Evolutionary conservation across 441 rosid genomes (phyloP).

Genomic region (Adansonia madagascariensis): DNA sequence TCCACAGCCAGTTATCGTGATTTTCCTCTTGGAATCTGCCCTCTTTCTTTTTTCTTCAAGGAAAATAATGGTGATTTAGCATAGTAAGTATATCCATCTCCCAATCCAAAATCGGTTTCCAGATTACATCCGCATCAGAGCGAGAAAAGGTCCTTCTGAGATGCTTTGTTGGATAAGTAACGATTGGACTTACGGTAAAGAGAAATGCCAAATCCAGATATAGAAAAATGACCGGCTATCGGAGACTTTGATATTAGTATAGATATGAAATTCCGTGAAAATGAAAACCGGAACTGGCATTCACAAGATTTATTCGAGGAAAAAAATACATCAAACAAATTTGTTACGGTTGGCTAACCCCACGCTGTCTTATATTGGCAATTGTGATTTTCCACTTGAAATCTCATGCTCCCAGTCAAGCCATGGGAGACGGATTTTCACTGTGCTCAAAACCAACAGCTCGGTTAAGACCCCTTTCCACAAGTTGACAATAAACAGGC

Average conservation of each 20-base stretch:
- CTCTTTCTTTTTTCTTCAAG: neutral
- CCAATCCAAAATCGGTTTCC: neutral
- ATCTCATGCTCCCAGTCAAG: neutral
- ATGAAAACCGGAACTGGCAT: no score
- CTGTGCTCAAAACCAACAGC: neutral
- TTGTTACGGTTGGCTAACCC: neutral
- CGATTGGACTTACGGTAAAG: neutral
- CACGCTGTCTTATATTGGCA: neutral
- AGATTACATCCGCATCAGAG: neutral
- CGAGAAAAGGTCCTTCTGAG: neutral
- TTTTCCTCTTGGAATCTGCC: neutral
- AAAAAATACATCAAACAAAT: neutral
- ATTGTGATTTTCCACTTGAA: neutral
- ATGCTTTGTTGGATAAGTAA: neutral
- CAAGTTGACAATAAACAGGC: neutral
- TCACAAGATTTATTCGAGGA: neutral
- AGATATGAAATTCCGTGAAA: no score
- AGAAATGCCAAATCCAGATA: neutral
- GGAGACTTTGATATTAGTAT: no score
- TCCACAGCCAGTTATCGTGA: constrained; percentile 23
- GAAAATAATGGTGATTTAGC: neutral
- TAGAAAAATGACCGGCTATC: neutral
- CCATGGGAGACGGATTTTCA: neutral
- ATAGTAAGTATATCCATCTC: neutral
- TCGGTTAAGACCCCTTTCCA: neutral